Evolutionary conservation across 1,139 yeast genomes (phyloP), one percentile per base, ranked within the genome.

Genomic region (Geotrichum cucujoidarum): DNA sequence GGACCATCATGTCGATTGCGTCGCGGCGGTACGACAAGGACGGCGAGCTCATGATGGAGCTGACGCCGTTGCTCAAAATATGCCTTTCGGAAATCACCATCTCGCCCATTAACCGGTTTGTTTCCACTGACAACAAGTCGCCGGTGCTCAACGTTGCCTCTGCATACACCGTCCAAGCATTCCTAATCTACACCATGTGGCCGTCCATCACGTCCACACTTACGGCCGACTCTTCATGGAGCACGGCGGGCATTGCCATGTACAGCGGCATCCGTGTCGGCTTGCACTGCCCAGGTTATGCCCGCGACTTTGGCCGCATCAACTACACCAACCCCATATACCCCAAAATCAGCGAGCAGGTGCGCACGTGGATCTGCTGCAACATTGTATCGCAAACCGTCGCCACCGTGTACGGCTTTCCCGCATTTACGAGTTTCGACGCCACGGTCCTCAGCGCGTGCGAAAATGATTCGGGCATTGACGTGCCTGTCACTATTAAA

Each of bases 161-260:
- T n/a, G 96, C 90, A 0, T 90, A 83, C 61, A 85, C 95, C 0
- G 97, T 90, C 1, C 98, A 92, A 64, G 97, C 97, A 0, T 83
- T 90, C 55, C 68, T 92, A 30, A 71, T 92, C 4, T 88, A 86
- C 64, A 83, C 97, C 1, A 81, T 83, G 64, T 92, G 97, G 97
- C 97, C 97, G 0, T 95, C 97, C 1, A 75, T 90, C 42, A 87
- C 97, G 0, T 88, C 97, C 0, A 87, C 97, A 0, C 73, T 92
- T 43, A 85, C 95, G 65, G 96, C 97, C 0, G 97, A 92, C 61
- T 84, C 95, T 3, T 84, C 95, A 3, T 92, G 97, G 94, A 87
- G 85, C 60, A 87, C 97, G 0, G 83, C 88, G 14, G 97, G 97
- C 0, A 81, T 87, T 40, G 97, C 97, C 2, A 74, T 89, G 60